Conservation (phyloP, 1,284 basidiomycete genomes). For the Spongispora temasekensis region DNA sequence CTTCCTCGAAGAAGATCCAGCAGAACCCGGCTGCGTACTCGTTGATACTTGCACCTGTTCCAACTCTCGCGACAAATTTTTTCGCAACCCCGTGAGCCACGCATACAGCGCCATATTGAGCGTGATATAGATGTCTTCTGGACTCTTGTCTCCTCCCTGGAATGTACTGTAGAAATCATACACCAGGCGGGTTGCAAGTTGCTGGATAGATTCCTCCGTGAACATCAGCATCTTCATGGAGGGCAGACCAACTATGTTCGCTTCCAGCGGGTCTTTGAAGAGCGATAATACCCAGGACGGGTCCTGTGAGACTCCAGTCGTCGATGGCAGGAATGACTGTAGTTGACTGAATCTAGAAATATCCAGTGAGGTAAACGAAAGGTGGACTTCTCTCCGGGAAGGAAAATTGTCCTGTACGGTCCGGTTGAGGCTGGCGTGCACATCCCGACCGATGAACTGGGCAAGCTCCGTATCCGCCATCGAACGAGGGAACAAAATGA, state of each 20-base stretch:
- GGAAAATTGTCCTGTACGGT: slow-evolving; percentile 51
- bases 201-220: slow-evolving; percentile 57
- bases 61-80: slow-evolving; percentile 73
- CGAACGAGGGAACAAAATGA: slow-evolving; percentile 75
- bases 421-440: slow-evolving; percentile 69
- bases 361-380: slow-evolving; percentile 73
- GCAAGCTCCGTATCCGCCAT: slow-evolving; percentile 75
- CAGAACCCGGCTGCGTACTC: slow-evolving; percentile 41
- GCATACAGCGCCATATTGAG: slow-evolving; percentile 78
- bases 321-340: slow-evolving; percentile 45
- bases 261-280: slow-evolving; percentile 59
- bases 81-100: slow-evolving; percentile 75
- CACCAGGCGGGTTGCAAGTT: slow-evolving; percentile 44
- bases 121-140: slow-evolving; percentile 78
- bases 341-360: slow-evolving; percentile 70
- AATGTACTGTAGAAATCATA: slow-evolving; percentile 80
- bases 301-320: slow-evolving; percentile 42
- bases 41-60: slow-evolving; percentile 63
- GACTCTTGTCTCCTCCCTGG: slow-evolving; percentile 51
- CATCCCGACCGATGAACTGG: slow-evolving; percentile 63
- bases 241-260: slow-evolving; percentile 75
- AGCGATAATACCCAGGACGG: slow-evolving; percentile 57
- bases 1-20: slow-evolving; percentile 27
- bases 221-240: slow-evolving; percentile 79
- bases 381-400: slow-evolving; percentile 59